Conservation (phyloP, 352 stramenopile species). For the Phytopythium mirpurense region DNA sequence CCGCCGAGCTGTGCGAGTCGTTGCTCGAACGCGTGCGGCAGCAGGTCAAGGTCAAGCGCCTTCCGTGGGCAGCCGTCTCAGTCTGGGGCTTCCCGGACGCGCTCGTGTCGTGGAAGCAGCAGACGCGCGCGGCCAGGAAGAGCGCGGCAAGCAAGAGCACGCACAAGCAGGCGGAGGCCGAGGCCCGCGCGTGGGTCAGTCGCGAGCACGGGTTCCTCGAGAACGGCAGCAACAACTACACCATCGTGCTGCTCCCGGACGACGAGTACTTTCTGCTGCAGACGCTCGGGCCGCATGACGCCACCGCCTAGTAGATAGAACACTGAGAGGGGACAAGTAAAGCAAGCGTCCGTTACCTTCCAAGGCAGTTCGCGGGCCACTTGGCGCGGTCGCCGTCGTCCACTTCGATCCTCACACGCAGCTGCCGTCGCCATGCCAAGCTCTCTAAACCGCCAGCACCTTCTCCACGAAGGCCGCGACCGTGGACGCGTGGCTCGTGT, state of each 20-base stretch:
- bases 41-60: constrained; percentile 31
- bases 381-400: neutral
- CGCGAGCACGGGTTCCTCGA: constrained; percentile 72
- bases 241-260: constrained; percentile 57
- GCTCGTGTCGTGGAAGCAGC: constrained; percentile 65
- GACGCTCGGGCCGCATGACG: constrained; percentile 61
- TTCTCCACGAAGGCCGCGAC: constrained; percentile 60
- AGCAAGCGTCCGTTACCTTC: neutral
- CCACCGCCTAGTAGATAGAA: constrained; percentile 30
- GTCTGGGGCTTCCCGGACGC: constrained; percentile 79
- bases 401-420: neutral
- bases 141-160: constrained; percentile 13
- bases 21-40: constrained; percentile 48
- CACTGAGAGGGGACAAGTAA: constrained; percentile 5
- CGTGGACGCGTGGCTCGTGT: constrained; percentile 19
- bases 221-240: constrained; percentile 78
- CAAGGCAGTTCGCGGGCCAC: neutral
- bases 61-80: constrained; percentile 68
- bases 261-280: constrained; percentile 74
- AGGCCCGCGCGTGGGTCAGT: constrained; percentile 8
- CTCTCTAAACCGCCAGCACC: constrained; percentile 41
- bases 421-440: neutral
- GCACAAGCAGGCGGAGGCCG: constrained; percentile 12
- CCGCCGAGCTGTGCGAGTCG: constrained; percentile 41
- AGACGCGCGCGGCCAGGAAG: constrained; percentile 14